These are phyloP conservation scores for Basidiobolus meristosporus DNA, from an alignment of 371 early-diverging fungal species.

Conservation along the genomic window DNA sequence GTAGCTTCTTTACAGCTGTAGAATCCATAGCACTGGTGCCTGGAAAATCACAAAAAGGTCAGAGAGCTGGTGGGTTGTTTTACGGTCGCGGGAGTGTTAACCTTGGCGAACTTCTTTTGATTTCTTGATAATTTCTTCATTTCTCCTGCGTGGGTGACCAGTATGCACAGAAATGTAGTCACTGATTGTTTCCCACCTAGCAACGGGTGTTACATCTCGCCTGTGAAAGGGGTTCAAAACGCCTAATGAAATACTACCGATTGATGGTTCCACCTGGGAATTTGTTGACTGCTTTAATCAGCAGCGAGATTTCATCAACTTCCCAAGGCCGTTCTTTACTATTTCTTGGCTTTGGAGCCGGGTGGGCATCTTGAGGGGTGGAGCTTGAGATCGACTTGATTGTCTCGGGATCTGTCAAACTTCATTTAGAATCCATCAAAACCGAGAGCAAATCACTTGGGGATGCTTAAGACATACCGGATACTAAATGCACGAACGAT, in stretches of 20 bases:
- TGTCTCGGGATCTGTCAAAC: no score
- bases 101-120: conserved; percentile 20
- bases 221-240: no score
- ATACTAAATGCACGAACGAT: no score
- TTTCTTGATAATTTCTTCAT: conserved; percentile 23
- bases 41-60: conserved; percentile 2
- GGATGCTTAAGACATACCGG: no score
- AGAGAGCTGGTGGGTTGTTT: background rate
- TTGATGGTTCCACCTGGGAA: conserved; percentile 34
- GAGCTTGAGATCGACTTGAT: no score
- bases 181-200: conserved; percentile 32
- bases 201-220: no score
- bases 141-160: conserved; percentile 14
- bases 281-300: conserved; percentile 35
- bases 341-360: no score
- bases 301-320: conserved; percentile 21
- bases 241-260: conserved; percentile 5
- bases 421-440: no score
- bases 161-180: conserved; percentile 25
- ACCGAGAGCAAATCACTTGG: no score
- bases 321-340: no score
- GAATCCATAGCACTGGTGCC: conserved; percentile 8
- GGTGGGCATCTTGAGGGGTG: no score
- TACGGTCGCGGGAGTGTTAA: background rate
- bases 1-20: conserved; percentile 5